Conservation (phyloP, 495 filamentous ascomycete species). For the Aspergillus wentii region DNA sequence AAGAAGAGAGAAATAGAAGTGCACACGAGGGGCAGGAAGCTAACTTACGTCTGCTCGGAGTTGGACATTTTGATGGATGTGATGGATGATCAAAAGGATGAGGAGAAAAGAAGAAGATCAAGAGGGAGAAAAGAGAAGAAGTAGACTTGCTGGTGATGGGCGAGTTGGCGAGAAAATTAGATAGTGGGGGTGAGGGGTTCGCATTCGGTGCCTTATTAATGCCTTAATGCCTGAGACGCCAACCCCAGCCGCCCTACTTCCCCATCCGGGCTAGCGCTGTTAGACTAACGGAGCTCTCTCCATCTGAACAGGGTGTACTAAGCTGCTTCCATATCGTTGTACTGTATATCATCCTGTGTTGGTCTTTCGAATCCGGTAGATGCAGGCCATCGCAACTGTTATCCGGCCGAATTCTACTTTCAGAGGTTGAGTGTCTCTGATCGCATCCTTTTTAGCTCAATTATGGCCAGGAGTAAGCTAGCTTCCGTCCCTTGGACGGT, state of each 20-base stretch:
- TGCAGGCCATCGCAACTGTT: conserved; percentile 31
- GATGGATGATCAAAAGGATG: conserved; percentile 18
- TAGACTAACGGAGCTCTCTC: conserved; percentile 20
- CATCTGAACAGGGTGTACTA: conserved; percentile 41
- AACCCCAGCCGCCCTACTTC: conserved; percentile 14
- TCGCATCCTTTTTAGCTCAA: conserved; percentile 16
- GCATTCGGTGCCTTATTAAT: conserved; percentile 3
- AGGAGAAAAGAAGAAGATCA: conserved; percentile 18
- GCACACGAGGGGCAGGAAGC: conserved; percentile 15
- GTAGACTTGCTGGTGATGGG: conserved; percentile 4
- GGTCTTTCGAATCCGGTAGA: conserved; percentile 24
- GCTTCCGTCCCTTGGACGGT: conserved; percentile 53
- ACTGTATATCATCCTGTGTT: conserved; percentile 7
- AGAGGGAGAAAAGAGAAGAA: conserved; percentile 17
- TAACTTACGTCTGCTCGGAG: conserved; percentile 84
- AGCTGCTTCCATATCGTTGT: conserved; percentile 6
- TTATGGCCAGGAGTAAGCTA: conserved; percentile 40
- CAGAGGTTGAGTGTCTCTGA: conserved; percentile 37
- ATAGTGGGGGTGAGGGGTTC: conserved; percentile 24
- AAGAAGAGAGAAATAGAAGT: conserved; percentile 17
- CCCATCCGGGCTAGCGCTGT: conserved; percentile 11
- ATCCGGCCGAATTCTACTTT: no score
- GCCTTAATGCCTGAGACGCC: conserved; percentile 22
- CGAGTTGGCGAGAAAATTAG: conserved; percentile 27
- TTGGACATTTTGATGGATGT: conserved; percentile 66